Base-by-base conservation (phyloP, 208 protist genomes). In the Blastocrithidia nonstop region DNA sequence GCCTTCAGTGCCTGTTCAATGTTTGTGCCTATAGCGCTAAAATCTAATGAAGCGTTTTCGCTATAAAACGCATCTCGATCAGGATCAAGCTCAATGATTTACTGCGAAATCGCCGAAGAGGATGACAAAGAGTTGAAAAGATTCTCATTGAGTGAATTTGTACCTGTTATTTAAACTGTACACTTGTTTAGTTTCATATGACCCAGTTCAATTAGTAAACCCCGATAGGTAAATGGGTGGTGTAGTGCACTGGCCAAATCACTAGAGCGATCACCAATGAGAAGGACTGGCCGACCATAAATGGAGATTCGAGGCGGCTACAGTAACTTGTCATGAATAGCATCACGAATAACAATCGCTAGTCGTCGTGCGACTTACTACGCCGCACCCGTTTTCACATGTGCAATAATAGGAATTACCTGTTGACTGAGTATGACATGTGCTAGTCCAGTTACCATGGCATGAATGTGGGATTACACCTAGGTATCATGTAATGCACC, bases 171-270 rank as follows among this genome's bases (percentile, higher is more conserved):
- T 21, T 31, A 58, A 15, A 85, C 43, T 22, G 46, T 44, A 38
- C 72, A 81, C 42, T 79, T 88, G 59, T 94, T 94, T 37, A 94
- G 60, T 26, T 59, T 58, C 79, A 94, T 87, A 40, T 66, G 60
- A 8, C 67, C 69, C 15, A 76, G 37, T 48, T 94, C 86, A 6
- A 81, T 60, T 4, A 94, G 56, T 8, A 94, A 57, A 19, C 79
- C 78, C 33, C 79, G 81, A 54, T 94, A 94, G 21, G 75, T 76
- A 59, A 89, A 94, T 7, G 81, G 79, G 61, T 94, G 86, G 58
- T 88, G 75, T 23, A 94, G 62, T 22, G 72, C 69, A 9, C 74
- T 75, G 17, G 81, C 72, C 19, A 94, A 39, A 56, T 94, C 86
- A 40, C 58, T 78, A 16, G 65, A 47, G 17, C 86, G 77, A 45